Conservation (phyloP, 495 filamentous ascomycete genomes). For the Aspergillus diversus region DNA sequence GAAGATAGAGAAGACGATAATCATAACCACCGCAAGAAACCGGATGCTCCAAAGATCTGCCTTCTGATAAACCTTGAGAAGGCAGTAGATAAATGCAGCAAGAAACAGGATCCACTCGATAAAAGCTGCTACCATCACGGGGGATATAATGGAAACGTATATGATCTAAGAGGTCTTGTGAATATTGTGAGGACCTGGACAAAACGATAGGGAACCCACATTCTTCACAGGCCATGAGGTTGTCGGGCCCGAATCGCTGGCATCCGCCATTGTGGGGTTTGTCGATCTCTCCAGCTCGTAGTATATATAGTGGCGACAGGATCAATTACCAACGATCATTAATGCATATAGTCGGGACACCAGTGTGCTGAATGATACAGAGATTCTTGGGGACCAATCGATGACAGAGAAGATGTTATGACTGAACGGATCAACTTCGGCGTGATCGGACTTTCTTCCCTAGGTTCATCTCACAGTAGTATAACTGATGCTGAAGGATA, state of each 20-base stretch:
- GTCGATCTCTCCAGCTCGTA: too few relatives aligned
- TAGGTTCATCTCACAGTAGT: too few relatives aligned
- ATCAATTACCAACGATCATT: neutral
- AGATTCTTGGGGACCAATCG: too few relatives aligned
- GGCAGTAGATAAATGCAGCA: constrained; percentile 87
- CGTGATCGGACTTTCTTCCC: too few relatives aligned
- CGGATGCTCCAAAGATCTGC: constrained; percentile 84
- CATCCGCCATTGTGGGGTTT: constrained; percentile 11
- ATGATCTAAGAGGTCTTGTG: constrained; percentile 59
- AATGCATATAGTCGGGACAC: neutral
- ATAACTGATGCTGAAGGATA: neutral
- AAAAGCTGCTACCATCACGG: constrained; percentile 81
- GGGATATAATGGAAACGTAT: constrained; percentile 80
- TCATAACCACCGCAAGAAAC: constrained; percentile 75
- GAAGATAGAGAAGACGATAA: constrained; percentile 69
- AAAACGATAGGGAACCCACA: constrained; percentile 51
- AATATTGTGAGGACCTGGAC: neutral
- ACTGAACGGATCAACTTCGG: too few relatives aligned
- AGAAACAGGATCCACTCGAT: constrained; percentile 97
- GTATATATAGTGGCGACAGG: neutral
- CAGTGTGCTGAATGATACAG: too few relatives aligned
- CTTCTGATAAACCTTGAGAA: constrained; percentile 86
- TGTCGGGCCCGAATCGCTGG: constrained; percentile 13
- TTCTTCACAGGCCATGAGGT: constrained; percentile 65
- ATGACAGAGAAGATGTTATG: too few relatives aligned